phyloP scores from a whole-genome alignment of 2,329 filamentous ascomycete genomes.

The Xylaria sp. region DNA sequence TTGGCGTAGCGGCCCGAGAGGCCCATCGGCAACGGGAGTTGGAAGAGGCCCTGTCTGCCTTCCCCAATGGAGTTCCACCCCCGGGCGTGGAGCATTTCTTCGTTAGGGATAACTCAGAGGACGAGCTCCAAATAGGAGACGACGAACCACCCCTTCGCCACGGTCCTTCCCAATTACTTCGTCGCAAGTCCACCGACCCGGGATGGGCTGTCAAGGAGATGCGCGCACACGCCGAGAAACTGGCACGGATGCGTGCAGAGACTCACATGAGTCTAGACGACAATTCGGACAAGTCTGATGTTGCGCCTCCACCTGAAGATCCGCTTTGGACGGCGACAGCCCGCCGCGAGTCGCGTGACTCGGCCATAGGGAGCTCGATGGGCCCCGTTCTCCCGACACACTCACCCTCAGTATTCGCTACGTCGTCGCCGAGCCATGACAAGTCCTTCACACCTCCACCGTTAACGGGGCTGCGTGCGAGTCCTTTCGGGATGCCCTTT shows the following conservation, averaged over 20 bases:
- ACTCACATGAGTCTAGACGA: slow-evolving; percentile 42
- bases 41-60: slow-evolving; percentile 76
- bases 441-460: slow-evolving; percentile 35
- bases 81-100: slow-evolving; percentile 75
- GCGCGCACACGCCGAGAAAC: slow-evolving; percentile 75
- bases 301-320: slow-evolving; percentile 37
- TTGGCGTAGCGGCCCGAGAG: slow-evolving; percentile 79
- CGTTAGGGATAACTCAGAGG: slow-evolving; percentile 67
- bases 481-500: slow-evolving; percentile 53
- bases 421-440: slow-evolving; percentile 29
- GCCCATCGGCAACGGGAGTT: slow-evolving; percentile 76
- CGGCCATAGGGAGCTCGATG: slow-evolving; percentile 33
- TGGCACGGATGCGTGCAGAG: slow-evolving; percentile 57
- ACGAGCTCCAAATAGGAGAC: slow-evolving; percentile 51
- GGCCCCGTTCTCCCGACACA: slow-evolving; percentile 33
- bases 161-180: slow-evolving; percentile 45
- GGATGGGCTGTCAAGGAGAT: slow-evolving; percentile 81
- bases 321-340: slow-evolving; percentile 40
- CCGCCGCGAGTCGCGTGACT: slow-evolving; percentile 37
- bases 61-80: slow-evolving; percentile 72
- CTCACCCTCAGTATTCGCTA: slow-evolving; percentile 34
- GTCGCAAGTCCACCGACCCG: slow-evolving; percentile 67
- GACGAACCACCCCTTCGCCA: slow-evolving; percentile 48
- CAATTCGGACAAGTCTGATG: slow-evolving; percentile 37
- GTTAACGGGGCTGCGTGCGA: slow-evolving; percentile 48